These are phyloP conservation scores for Pilatotrama ljubarskyi DNA, from an alignment of 768 basidiomycete species.

Conservation along the genomic window DNA sequence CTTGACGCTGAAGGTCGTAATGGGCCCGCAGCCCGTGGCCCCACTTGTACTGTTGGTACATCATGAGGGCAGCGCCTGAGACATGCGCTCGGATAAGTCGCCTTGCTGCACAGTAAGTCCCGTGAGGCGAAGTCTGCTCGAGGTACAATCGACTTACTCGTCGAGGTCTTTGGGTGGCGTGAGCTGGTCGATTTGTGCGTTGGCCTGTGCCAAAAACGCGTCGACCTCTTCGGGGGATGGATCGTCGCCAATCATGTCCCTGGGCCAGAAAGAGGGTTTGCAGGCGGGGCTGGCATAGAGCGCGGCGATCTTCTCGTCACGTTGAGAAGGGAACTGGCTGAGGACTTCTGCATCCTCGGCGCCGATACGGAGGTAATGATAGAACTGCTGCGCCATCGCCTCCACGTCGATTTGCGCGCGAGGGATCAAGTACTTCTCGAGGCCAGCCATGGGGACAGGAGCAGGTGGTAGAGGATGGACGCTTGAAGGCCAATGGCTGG, in stretches of 20 bases:
- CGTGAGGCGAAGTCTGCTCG: no score
- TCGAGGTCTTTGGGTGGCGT: not conserved
- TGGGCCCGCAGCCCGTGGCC: not conserved
- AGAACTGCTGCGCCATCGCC: not conserved
- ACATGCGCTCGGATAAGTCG: not conserved
- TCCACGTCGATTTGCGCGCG: constrained; percentile 5
- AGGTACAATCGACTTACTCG: not conserved
- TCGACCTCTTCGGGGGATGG: not conserved
- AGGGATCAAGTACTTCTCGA: constrained; percentile 2
- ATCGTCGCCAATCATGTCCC: not conserved
- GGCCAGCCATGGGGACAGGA: no score
- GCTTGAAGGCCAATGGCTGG: no score
- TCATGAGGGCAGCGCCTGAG: not conserved
- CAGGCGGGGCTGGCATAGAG: not conserved
- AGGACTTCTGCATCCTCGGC: not conserved
- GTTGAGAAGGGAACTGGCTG: not conserved
- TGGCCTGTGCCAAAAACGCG: not conserved
- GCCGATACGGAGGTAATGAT: not conserved
- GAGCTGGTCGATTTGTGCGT: not conserved
- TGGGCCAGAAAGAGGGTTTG: not conserved
- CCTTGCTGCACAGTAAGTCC: not conserved
- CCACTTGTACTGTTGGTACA: not conserved
- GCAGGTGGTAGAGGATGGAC: no score
- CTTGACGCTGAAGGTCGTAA: not conserved
- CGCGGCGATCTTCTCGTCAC: not conserved